phyloP scores from a whole-genome alignment of 192 early-diverging fungal genomes.

The Coemansia sp. region DNA sequence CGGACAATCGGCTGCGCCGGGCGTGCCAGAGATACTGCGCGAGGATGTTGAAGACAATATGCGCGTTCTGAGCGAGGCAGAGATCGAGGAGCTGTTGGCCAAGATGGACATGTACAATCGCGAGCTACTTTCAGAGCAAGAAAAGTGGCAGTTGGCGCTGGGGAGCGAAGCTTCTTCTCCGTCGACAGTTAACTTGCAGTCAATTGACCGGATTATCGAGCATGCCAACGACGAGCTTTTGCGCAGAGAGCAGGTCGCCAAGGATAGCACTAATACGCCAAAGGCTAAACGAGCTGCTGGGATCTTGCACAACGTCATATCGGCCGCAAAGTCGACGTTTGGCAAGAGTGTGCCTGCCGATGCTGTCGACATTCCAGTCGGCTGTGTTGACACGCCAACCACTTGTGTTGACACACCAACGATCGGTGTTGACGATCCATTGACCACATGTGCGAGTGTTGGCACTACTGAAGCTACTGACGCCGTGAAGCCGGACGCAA shows the following conservation, averaged over 20 bases:
- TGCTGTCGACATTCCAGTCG: neutral
- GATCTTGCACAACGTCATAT: conserved; percentile 42
- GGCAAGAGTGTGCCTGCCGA: conserved; percentile 7
- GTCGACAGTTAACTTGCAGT: conserved; percentile 22
- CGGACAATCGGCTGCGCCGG: neutral
- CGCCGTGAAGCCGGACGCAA: neutral
- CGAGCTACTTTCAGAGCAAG: conserved; percentile 48
- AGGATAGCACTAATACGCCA: neutral
- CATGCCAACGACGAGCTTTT: conserved; percentile 47
- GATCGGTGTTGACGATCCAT: neutral
- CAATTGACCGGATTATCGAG: conserved; percentile 41
- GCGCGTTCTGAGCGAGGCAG: conserved; percentile 46
- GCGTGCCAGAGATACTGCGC: conserved; percentile 8
- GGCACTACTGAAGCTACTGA: neutral
- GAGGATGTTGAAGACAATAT: conserved; percentile 57
- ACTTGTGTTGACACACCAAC: neutral
- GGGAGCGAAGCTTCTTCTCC: neutral
- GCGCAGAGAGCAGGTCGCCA: conserved; percentile 28
- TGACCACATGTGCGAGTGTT: neutral
- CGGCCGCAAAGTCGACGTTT: conserved; percentile 43
- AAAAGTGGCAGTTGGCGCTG: conserved; percentile 30
- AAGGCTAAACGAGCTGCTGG: conserved; percentile 19
- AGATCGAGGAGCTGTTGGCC: conserved; percentile 44
- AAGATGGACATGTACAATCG: conserved; percentile 58
- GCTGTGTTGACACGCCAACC: neutral